Conservation (phyloP, 345 rosid genomes). For the Mangifera indica region DNA sequence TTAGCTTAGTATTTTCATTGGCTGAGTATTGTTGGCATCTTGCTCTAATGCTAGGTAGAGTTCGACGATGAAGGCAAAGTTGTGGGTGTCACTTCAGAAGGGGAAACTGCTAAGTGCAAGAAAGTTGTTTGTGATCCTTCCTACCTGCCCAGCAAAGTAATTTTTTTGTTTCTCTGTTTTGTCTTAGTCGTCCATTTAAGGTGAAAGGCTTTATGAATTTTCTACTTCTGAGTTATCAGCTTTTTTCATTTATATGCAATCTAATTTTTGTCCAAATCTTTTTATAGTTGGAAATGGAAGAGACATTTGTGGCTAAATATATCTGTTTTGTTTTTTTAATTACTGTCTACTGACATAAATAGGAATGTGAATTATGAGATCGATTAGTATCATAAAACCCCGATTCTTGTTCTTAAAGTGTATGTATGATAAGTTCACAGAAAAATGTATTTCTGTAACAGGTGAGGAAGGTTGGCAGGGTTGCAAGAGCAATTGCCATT, state of each 20-base stretch:
- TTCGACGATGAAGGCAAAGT: conserved; percentile 85
- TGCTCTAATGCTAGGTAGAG: conserved; percentile 61
- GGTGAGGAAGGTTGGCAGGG: conserved; percentile 85
- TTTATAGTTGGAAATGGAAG: not conserved
- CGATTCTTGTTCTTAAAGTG: not conserved
- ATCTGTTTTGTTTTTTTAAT: not conserved
- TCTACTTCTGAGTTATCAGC: not conserved
- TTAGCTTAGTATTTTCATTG: not conserved
- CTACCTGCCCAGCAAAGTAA: conserved; percentile 81
- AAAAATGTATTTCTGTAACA: conserved; percentile 28
- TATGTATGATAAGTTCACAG: too few relatives aligned
- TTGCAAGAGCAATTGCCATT: conserved; percentile 87
- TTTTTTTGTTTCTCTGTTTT: not conserved
- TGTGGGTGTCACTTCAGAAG: conserved; percentile 90
- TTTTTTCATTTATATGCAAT: not conserved
- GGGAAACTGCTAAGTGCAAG: conserved; percentile 97
- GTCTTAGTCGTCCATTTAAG: not conserved
- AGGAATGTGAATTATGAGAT: not conserved
- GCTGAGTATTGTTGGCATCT: conserved; percentile 18
- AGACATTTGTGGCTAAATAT: not conserved
- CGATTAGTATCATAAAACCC: not conserved
- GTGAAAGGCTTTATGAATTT: not conserved
- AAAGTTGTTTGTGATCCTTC: conserved; percentile 98
- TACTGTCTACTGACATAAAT: too few relatives aligned
- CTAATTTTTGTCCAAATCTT: not conserved